Evolutionary conservation across 2,329 filamentous ascomycete genomes (phyloP).

Genomic region (Penicillium sp.): DNA sequence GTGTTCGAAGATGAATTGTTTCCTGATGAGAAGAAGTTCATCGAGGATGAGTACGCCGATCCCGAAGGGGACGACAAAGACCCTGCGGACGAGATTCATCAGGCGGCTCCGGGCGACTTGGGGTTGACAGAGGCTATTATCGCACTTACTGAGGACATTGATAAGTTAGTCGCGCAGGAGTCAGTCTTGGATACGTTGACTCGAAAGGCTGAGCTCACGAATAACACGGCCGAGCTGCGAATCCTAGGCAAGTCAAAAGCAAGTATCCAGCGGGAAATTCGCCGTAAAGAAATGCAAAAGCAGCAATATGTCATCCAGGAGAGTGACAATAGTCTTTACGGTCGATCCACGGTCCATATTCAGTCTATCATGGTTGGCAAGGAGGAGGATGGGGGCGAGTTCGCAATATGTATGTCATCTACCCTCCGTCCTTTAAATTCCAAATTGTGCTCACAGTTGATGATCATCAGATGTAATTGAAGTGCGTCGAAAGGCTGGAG

Average conservation of each 20-base stretch:
- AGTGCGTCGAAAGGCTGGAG: conserved; percentile 82
- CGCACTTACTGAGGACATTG: conserved; percentile 82
- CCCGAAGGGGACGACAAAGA: conserved; percentile 57
- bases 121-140: conserved; percentile 91
- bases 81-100: conserved; percentile 78
- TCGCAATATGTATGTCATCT: conserved; percentile 65
- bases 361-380: conserved; percentile 88
- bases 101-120: conserved; percentile 90
- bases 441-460: not conserved
- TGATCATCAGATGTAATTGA: conserved; percentile 68
- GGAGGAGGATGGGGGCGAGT: conserved; percentile 90
- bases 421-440: conserved; percentile 13
- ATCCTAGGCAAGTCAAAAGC: conserved; percentile 92
- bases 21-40: conserved; percentile 73
- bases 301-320: conserved; percentile 98
- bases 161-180: conserved; percentile 81
- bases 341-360: conserved; percentile 82
- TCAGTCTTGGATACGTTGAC: conserved; percentile 87
- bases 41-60: conserved; percentile 82
- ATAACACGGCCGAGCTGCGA: conserved; percentile 88
- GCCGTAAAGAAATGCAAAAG: conserved; percentile 88
- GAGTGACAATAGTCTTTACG: conserved; percentile 94
- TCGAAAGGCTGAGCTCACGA: conserved; percentile 91
- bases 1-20: conserved; percentile 97
- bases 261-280: conserved; percentile 86